Conservation (phyloP, 2,329 filamentous ascomycete genomes). For the Biscogniauxia mediterranea region DNA sequence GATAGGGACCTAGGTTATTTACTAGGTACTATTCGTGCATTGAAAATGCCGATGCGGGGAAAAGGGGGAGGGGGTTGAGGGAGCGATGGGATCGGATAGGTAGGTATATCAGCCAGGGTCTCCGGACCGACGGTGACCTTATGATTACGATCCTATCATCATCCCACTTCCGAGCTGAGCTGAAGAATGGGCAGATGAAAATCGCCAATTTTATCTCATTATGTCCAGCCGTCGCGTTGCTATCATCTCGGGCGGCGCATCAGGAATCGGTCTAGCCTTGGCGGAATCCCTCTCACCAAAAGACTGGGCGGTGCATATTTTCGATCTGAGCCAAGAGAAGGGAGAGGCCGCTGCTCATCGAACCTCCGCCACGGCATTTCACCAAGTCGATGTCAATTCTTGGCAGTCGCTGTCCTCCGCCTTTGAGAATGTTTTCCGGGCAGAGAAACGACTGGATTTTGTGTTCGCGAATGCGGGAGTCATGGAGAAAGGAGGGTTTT, state of each 20-base stretch:
- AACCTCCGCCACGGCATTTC: constrained; percentile 7
- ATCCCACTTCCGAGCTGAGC: not conserved
- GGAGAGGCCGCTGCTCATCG: not conserved
- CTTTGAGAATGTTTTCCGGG: constrained; percentile 19
- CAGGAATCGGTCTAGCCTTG: constrained; percentile 27
- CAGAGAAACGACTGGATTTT: constrained; percentile 21
- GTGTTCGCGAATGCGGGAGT: constrained; percentile 26
- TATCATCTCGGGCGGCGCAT: constrained; percentile 27
- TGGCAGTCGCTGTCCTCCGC: constrained; percentile 19
- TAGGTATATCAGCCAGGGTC: not conserved
- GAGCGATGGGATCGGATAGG: not conserved
- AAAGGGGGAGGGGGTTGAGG: not conserved
- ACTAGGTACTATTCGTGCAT: not conserved
- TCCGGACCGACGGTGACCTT: not conserved
- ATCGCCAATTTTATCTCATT: not conserved
- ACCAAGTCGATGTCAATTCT: constrained; percentile 18
- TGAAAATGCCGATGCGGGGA: constrained; percentile 21
- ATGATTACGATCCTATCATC: not conserved
- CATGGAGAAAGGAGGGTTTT: constrained; percentile 24
- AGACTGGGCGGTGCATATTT: constrained; percentile 24
- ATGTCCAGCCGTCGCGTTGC: constrained; percentile 18
- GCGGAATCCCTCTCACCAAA: constrained; percentile 20
- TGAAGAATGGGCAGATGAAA: not conserved
- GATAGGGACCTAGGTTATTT: not conserved
- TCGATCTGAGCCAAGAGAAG: constrained; percentile 15